Conservation (phyloP, 306 rosid species). For the Dicorynia guianensis region DNA sequence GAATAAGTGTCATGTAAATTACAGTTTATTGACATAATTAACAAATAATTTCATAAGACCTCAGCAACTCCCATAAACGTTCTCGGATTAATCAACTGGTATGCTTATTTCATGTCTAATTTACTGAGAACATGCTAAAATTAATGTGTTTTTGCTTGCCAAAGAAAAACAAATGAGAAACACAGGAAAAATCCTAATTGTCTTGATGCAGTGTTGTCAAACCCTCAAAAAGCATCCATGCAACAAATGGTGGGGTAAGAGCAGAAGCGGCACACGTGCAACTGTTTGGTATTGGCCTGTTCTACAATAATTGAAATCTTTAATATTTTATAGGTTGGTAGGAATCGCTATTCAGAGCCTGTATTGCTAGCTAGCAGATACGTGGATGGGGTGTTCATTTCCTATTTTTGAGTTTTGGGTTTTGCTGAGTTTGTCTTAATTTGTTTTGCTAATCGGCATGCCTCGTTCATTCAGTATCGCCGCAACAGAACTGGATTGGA, state of each 20-base stretch:
- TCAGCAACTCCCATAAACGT: too few species aligned
- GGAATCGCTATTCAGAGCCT: neutral
- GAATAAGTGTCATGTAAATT: too few species aligned
- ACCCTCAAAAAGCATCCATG: conserved; percentile 22
- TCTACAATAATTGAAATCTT: neutral
- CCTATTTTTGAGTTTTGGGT: conserved; percentile 1
- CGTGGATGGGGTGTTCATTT: conserved; percentile 10
- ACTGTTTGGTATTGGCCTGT: conserved; percentile 7
- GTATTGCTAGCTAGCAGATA: conserved; percentile 7
- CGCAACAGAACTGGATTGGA: conserved; percentile 5
- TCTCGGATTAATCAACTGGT: too few species aligned
- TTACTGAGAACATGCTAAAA: too few species aligned
- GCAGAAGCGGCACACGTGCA: conserved; percentile 39
- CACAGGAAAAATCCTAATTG: conserved; percentile 24
- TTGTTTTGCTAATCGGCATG: conserved; percentile 25
- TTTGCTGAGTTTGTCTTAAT: conserved; percentile 29
- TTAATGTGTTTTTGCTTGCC: neutral
- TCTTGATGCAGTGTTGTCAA: conserved; percentile 24
- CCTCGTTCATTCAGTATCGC: conserved; percentile 19
- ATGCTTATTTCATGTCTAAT: too few species aligned
- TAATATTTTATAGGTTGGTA: conserved; percentile 31
- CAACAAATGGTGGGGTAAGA: conserved; percentile 40
- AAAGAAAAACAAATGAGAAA: neutral
- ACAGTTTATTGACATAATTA: too few species aligned
- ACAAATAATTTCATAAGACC: too few species aligned